Evolutionary conservation across 2,329 filamentous ascomycete genomes (phyloP), one percentile per base, ranked within the genome.

Genomic region (Colletotrichum filicis): DNA sequence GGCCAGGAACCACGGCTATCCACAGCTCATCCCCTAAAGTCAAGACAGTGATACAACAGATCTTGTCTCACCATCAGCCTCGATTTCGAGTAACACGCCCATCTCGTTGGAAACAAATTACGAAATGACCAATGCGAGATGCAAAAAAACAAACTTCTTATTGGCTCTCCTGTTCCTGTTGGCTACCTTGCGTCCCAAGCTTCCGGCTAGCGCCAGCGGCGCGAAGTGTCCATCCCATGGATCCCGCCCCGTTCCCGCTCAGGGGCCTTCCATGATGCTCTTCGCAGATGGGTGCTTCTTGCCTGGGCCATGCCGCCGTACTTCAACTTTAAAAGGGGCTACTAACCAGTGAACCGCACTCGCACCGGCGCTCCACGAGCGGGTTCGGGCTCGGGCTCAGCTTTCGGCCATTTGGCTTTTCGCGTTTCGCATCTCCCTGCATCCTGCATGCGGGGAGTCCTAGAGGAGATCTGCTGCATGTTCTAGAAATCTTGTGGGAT

Each of bases 401-500:
- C 42, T 66, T 73, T 73, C 60, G 55, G 60, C 60, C 64, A 61
- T 53, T 71, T 61, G 68, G 24, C 58, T 60, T 58, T 56, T n/a
- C 30, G 60, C 28, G 30, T 28, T 67, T 70, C 30, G 60, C 35
- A 52, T 28, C 70, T 70, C 70, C 66, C 70, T 73, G 66, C 66
- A 70, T 53, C 30, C 55, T 60, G 60, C 60, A 73, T 57, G 32
- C 49, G 71, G 71, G 66, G 67, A 52, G 60, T 63, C 35, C 35
- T 59, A 19, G 46, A 24, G 35, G 71, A 61, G 71, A 71, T 66
- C 66, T 64, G 49, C 60, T 53, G 66, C 66, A 49, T 65, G 66
- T 73, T 73, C 71, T 73, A 71, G 66, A 73, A 73, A 66, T 42
- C 56, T 65, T 73, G 55, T 52, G 60, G 70, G 61, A 70, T 73